Conservation (phyloP, 768 basidiomycete genomes). For the Suillus tomentosus region DNA sequence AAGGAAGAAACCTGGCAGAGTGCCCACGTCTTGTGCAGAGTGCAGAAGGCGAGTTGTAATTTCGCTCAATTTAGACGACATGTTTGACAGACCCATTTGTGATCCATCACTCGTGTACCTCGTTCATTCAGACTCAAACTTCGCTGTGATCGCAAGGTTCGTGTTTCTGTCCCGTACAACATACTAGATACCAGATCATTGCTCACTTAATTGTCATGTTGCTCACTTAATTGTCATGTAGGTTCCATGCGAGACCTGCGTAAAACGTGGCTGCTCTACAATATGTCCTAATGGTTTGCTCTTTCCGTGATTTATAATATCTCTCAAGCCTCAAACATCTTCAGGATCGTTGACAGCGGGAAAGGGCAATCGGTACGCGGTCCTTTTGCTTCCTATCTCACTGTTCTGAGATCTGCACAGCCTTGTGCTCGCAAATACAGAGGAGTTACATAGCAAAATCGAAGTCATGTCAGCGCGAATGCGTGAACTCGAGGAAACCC, state of each 20-base stretch:
- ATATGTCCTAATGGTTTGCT: constrained; percentile 74
- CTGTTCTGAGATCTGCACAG: constrained; percentile 28
- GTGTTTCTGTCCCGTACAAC: not conserved
- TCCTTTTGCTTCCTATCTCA: not conserved
- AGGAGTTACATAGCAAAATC: constrained; percentile 69
- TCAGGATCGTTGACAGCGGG: constrained; percentile 57
- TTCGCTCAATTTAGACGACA: not conserved
- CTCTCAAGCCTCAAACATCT: not conserved
- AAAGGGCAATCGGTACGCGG: constrained; percentile 55
- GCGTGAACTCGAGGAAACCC: constrained; percentile 60
- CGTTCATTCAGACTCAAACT: constrained; percentile 51
- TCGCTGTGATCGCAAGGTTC: constrained; percentile 63
- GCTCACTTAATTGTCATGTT: constrained; percentile 14
- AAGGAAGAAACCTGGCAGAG: constrained; percentile 51
- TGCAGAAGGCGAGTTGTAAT: constrained; percentile 35
- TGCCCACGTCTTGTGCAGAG: constrained; percentile 45
- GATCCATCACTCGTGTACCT: not conserved
- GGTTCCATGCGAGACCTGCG: constrained; percentile 81
- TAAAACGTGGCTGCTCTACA: constrained; percentile 69
- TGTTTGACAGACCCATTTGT: not conserved
- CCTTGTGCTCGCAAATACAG: constrained; percentile 65
- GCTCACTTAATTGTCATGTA: constrained; percentile 33
- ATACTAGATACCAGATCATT: not conserved
- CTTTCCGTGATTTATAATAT: constrained; percentile 14
- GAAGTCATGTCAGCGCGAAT: constrained; percentile 56